These are phyloP conservation scores for Colletotrichum gigasporum DNA, from an alignment of 2,329 filamentous ascomycete genomes.

Conservation along the genomic window DNA sequence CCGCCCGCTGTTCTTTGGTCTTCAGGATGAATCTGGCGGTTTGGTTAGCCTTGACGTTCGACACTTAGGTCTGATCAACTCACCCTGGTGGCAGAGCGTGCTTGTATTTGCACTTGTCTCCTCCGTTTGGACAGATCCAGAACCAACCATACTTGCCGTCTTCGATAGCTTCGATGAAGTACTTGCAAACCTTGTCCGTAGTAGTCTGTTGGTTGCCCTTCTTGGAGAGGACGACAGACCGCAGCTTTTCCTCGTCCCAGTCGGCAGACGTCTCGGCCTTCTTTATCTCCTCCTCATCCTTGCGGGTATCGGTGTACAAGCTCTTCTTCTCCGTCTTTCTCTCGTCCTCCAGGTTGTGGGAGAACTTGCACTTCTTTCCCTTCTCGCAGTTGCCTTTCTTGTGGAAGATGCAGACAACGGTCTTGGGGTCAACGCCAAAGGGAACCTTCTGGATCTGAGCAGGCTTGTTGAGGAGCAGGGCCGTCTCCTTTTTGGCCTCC, in stretches of 20 bases:
- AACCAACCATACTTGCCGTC: conserved; percentile 99
- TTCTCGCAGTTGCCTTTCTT: conserved; percentile 98
- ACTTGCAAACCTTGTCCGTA: conserved; percentile 99
- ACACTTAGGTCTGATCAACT: conserved; percentile 46
- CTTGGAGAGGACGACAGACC: conserved; percentile 91
- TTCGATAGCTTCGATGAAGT: conserved; percentile 95
- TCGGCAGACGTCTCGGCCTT: conserved; percentile 93
- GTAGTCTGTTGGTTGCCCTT: conserved; percentile 96
- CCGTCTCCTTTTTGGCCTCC: conserved; percentile 80
- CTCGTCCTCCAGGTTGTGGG: conserved; percentile 88
- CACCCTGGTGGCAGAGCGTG: conserved; percentile 95
- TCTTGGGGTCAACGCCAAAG: conserved; percentile 98
- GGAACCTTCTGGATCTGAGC: conserved; percentile 97
- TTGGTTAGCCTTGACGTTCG: not conserved
- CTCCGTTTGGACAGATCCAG: conserved; percentile 96
- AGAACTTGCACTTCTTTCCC: conserved; percentile 97
- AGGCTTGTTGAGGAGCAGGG: conserved; percentile 87
- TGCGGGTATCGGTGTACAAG: conserved; percentile 86
- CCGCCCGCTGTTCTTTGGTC: conserved; percentile 95
- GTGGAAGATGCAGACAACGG: conserved; percentile 93
- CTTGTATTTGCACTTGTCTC: conserved; percentile 98
- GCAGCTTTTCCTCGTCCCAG: conserved; percentile 97
- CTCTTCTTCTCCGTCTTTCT: conserved; percentile 93
- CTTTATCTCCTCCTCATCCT: conserved; percentile 78
- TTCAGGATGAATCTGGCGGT: conserved; percentile 85